phyloP scores from a whole-genome alignment of 2,329 filamentous ascomycete species.

The Hypoxylon sp. region DNA sequence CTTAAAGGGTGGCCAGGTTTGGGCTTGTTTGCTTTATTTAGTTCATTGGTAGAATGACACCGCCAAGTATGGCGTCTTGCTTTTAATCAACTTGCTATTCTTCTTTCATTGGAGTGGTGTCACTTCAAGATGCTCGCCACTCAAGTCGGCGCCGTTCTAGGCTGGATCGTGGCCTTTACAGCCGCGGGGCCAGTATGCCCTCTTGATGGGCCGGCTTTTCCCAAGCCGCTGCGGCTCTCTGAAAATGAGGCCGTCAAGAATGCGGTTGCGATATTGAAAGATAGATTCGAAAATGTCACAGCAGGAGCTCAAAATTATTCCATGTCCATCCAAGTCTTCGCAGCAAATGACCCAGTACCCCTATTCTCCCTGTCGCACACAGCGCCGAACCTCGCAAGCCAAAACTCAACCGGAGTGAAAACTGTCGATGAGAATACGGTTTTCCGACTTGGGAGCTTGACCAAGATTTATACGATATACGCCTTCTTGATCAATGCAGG shows the following conservation, averaged over 20 bases:
- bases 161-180: constrained; percentile 31
- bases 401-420: constrained; percentile 51
- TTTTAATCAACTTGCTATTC: not conserved
- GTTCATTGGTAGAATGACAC: not conserved
- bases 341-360: constrained; percentile 49
- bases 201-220: constrained; percentile 49
- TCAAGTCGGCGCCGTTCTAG: constrained; percentile 17
- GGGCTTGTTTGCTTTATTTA: constrained; percentile 14
- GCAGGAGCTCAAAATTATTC: constrained; percentile 50
- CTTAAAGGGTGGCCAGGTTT: not conserved
- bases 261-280: constrained; percentile 45
- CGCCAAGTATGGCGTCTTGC: constrained; percentile 8
- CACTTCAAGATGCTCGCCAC: constrained; percentile 23
- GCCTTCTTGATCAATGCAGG: constrained; percentile 52
- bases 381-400: constrained; percentile 48
- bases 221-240: constrained; percentile 46
- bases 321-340: constrained; percentile 58
- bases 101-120: not conserved
- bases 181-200: constrained; percentile 46
- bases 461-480: constrained; percentile 59
- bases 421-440: constrained; percentile 57
- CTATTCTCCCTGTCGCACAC: constrained; percentile 55
- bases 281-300: constrained; percentile 44
- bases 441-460: constrained; percentile 59
- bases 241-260: constrained; percentile 42